Evolutionary conservation across 2,329 filamentous ascomycete species (phyloP).

Genomic region (Fusarium aywerte): DNA sequence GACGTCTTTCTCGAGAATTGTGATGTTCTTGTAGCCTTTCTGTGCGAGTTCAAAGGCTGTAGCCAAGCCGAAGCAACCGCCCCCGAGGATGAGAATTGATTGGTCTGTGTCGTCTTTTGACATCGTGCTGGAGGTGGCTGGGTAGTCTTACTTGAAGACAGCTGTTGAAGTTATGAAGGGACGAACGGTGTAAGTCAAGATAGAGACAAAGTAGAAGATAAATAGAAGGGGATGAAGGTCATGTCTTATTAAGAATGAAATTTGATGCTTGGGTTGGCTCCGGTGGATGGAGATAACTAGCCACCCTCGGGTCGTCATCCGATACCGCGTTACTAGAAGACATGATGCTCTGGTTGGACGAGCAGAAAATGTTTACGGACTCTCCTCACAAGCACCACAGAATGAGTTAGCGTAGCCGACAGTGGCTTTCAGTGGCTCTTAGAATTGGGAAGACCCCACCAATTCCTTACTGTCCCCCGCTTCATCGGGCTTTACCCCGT

Average conservation of each 20-base stretch:
- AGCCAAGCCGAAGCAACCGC: constrained; percentile 23
- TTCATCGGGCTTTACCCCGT: constrained; percentile 19
- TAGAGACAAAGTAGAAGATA: fast-evolving
- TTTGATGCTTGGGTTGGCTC: not conserved
- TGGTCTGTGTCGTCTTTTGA: constrained; percentile 4
- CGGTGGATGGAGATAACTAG: not conserved
- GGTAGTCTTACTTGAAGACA: not conserved
- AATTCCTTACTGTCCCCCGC: constrained; percentile 4
- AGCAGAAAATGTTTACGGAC: not conserved
- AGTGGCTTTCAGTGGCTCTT: not conserved
- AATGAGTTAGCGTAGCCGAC: constrained; percentile 32
- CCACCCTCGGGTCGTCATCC: constrained; percentile 18
- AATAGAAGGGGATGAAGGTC: too few species aligned
- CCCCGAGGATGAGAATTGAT: constrained; percentile 28
- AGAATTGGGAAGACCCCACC: not conserved
- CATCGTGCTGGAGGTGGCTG: not conserved
- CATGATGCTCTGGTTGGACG: constrained; percentile 1
- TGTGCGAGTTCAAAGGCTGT: constrained; percentile 23
- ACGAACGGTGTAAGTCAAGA: not conserved
- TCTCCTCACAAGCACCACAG: constrained; percentile 9
- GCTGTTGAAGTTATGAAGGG: not conserved
- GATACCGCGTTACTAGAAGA: constrained; percentile 2
- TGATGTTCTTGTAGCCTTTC: constrained; percentile 25
- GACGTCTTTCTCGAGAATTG: constrained; percentile 26
- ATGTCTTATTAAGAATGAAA: not conserved